A percentile compares a stretch with the other conserved stretches of the same genome.
phyloP scores from a whole-genome alignment of 2,329 filamentous ascomycete species.

The Pseudogymnoascus sp. region DNA sequence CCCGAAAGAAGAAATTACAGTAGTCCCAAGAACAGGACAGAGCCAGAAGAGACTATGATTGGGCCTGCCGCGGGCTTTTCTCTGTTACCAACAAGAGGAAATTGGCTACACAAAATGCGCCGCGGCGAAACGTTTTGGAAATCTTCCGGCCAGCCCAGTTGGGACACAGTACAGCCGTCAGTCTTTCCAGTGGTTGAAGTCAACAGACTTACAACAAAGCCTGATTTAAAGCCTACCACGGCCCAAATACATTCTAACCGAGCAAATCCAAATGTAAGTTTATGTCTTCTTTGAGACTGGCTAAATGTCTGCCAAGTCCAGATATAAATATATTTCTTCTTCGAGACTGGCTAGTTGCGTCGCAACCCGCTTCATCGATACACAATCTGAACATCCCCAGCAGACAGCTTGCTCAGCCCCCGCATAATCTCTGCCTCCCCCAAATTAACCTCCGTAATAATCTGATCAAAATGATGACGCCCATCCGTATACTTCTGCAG shows the following conservation, averaged over 20 bases:
- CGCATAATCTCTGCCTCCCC: conserved; percentile 63
- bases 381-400: conserved; percentile 31
- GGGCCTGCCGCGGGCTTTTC: not conserved
- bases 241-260: not conserved
- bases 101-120: not conserved
- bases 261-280: not conserved
- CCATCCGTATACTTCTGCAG: conserved; percentile 66
- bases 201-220: not conserved
- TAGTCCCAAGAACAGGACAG: not conserved
- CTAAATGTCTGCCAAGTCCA: not conserved
- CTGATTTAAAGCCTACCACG: not conserved
- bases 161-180: not conserved
- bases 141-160: not conserved
- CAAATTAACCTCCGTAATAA: conserved; percentile 66
- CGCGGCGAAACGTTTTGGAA: not conserved
- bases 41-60: not conserved
- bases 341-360: not conserved
- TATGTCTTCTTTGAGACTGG: not conserved
- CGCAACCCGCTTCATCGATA: conserved; percentile 25
- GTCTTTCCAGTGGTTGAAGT: not conserved
- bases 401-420: conserved; percentile 50
- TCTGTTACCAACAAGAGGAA: not conserved
- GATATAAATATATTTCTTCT: not conserved
- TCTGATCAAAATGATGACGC: conserved; percentile 70
- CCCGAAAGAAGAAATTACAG: not conserved